A percentile compares a stretch with the other conserved stretches of the same genome.
These are phyloP conservation scores for Phylloporus sp. DNA, from an alignment of 768 basidiomycete species.

Conservation along the genomic window DNA sequence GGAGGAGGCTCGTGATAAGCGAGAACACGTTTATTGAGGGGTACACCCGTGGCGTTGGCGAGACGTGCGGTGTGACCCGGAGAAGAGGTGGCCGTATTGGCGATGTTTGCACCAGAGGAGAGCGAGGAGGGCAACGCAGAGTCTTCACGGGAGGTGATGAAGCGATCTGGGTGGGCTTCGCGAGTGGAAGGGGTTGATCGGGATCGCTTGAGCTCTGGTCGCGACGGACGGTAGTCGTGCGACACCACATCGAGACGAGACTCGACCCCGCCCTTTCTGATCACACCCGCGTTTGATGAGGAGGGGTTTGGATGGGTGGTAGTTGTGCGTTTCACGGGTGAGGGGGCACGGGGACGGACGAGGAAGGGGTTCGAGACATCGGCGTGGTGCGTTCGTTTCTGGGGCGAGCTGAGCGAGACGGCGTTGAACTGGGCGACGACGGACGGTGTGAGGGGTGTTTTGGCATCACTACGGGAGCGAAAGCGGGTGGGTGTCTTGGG, in stretches of 20 bases:
- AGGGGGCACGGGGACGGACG: constrained; percentile 50
- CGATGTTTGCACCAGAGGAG: constrained; percentile 50
- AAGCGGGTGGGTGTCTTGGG: constrained; percentile 48
- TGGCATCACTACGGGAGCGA: constrained; percentile 47
- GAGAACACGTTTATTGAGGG: constrained; percentile 76
- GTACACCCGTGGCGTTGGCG: constrained; percentile 70
- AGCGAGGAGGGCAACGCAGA: constrained; percentile 60
- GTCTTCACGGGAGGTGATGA: constrained; percentile 61
- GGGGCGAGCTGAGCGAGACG: constrained; percentile 31
- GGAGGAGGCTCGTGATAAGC: constrained; percentile 89
- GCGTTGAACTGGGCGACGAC: constrained; percentile 38
- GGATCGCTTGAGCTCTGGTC: constrained; percentile 63
- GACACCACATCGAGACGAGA: constrained; percentile 75
- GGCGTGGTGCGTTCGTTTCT: constrained; percentile 33
- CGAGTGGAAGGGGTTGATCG: constrained; percentile 65
- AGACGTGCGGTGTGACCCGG: constrained; percentile 79
- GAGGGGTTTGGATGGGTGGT: constrained; percentile 22
- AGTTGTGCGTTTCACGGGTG: constrained; percentile 62
- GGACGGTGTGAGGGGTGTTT: constrained; percentile 47
- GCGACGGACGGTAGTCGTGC: constrained; percentile 67
- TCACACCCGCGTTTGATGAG: constrained; percentile 62
- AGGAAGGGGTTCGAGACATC: constrained; percentile 66
- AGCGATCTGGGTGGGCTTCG: constrained; percentile 56
- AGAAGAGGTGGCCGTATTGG: constrained; percentile 46
- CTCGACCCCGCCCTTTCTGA: constrained; percentile 75